phyloP scores from a whole-genome alignment of 805 yeast species.

The Nakazawaea anatomiae region DNA sequence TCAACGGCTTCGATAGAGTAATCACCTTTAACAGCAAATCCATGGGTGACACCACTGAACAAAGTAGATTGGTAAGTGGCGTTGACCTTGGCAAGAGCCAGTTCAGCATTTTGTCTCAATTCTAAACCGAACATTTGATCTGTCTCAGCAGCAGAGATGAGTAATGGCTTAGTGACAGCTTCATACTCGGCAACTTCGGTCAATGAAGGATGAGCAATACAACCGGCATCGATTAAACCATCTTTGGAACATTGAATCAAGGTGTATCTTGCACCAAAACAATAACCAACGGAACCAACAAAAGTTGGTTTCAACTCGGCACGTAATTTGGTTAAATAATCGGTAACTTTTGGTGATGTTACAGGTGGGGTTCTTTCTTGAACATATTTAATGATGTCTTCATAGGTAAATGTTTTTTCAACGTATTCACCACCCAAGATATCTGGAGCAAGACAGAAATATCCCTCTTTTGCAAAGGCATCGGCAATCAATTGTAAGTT shows the following conservation, averaged over 20 bases:
- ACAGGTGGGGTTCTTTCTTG: constrained; percentile 24
- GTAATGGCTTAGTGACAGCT: constrained; percentile 49
- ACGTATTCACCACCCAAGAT: constrained; percentile 52
- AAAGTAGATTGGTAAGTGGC: constrained; percentile 56
- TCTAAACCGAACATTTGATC: constrained; percentile 63
- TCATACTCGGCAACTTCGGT: constrained; percentile 60
- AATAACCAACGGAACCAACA: constrained; percentile 66
- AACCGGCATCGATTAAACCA: constrained; percentile 45
- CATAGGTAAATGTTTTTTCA: constrained; percentile 18
- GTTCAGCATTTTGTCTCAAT: constrained; percentile 57
- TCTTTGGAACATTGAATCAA: constrained; percentile 42
- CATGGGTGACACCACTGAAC: constrained; percentile 65
- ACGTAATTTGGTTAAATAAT: constrained; percentile 39
- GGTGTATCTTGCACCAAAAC: constrained; percentile 77
- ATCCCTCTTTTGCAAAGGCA: constrained; percentile 45
- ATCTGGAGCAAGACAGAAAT: constrained; percentile 76
- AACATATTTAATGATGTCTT: not conserved
- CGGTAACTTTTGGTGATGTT: constrained; percentile 41
- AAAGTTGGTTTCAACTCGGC: constrained; percentile 38
- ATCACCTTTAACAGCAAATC: constrained; percentile 80
- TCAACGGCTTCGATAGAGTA: constrained; percentile 39
- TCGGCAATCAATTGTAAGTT: constrained; percentile 64
- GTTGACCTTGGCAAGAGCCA: constrained; percentile 43
- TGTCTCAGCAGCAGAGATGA: constrained; percentile 69
- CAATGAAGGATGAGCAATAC: constrained; percentile 81